Evolutionary conservation across 371 early-diverging fungal genomes (phyloP).

Genomic region (Mortierella sp.): DNA sequence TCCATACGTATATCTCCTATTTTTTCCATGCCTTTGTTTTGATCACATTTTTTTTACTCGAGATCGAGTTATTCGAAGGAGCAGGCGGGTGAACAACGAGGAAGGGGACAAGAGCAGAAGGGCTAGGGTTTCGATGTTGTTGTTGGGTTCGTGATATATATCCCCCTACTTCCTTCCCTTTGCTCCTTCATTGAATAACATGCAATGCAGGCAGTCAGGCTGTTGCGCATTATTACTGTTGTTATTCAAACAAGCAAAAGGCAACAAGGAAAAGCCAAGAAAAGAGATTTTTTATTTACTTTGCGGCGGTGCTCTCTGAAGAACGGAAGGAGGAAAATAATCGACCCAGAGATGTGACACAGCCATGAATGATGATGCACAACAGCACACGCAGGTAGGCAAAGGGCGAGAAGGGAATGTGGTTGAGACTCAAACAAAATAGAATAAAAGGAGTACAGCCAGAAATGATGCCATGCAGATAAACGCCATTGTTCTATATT

Average conservation of each 20-base stretch:
- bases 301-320: conserved; percentile 11
- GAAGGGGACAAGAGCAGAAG: no score
- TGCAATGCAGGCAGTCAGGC: no score
- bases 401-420: background rate
- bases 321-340: conserved; percentile 8
- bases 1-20: background rate
- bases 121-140: no score
- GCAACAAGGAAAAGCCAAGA: no score
- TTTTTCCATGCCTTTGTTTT: conserved; percentile 1
- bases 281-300: background rate
- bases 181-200: no score
- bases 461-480: background rate
- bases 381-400: background rate
- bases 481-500: background rate
- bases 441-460: background rate
- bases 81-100: no score
- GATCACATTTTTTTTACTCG: background rate
- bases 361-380: conserved; percentile 7
- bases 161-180: no score
- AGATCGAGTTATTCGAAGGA: no score
- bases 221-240: no score
- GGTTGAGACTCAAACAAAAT: background rate
- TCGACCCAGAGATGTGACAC: conserved; percentile 13
- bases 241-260: no score
- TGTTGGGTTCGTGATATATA: no score